Evolutionary conservation across 306 rosid species (phyloP).

Genomic region (Lathyrus aphaca): DNA sequence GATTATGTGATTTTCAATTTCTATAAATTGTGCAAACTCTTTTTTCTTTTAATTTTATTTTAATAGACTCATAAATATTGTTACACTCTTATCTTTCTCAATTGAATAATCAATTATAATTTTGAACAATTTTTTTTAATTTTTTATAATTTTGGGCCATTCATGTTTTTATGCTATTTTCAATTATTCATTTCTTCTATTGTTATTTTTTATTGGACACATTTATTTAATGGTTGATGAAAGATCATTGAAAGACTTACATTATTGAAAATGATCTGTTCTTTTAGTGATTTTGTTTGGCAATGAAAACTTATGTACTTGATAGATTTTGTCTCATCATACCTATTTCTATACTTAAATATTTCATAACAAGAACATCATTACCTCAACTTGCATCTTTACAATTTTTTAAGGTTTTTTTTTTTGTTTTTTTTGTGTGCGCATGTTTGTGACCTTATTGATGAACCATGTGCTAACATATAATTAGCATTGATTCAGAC

Average conservation of each 20-base stretch:
- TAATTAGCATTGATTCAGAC: slow-evolving; percentile 3
- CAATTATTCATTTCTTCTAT: too few relatives aligned
- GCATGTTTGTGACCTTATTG: slow-evolving; percentile 16
- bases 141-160: too few relatives aligned
- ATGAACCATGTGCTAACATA: slow-evolving; percentile 28
- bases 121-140: too few relatives aligned
- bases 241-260: background rate
- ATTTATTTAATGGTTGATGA: background rate
- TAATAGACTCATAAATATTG: too few relatives aligned
- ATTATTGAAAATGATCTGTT: slow-evolving; percentile 11
- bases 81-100: too few relatives aligned
- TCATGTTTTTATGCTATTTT: too few relatives aligned
- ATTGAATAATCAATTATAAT: too few relatives aligned
- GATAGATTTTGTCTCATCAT: background rate
- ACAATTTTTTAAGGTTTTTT: background rate
- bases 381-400: background rate
- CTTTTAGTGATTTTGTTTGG: background rate
- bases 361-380: background rate
- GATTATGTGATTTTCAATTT: too few relatives aligned
- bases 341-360: background rate
- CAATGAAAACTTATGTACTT: background rate
- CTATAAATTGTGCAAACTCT: too few relatives aligned
- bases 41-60: too few relatives aligned
- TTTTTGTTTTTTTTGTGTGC: too few relatives aligned
- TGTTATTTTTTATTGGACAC: background rate